A percentile compares a stretch with the other conserved stretches of the same genome.
Evolutionary conservation across 805 yeast species (phyloP).

Genomic region (Wickerhamomyces rabaulensis): DNA sequence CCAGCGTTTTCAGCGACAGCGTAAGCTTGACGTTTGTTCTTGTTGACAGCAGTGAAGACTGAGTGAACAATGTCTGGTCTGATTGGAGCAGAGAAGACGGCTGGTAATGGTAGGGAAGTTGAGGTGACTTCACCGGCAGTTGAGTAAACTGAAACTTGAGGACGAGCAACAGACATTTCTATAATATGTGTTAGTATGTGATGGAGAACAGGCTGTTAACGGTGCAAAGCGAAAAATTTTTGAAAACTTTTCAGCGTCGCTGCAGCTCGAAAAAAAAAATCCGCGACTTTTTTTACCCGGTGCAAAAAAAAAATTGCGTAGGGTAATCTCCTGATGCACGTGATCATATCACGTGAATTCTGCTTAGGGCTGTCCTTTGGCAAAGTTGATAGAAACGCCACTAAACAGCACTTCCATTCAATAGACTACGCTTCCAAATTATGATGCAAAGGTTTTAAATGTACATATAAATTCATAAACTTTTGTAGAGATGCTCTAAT

Average conservation of each 20-base stretch:
- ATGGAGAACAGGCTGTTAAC: neutral
- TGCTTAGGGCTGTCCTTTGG: too few relatives aligned
- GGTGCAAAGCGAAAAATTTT: constrained; percentile 7
- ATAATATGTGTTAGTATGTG: constrained; percentile 13
- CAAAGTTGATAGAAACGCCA: too few relatives aligned
- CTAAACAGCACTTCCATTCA: too few relatives aligned
- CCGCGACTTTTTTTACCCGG: neutral
- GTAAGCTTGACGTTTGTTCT: constrained; percentile 99
- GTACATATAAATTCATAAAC: neutral
- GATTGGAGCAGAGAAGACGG: constrained; percentile 99
- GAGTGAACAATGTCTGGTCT: constrained; percentile 99
- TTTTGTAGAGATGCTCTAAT: constrained; percentile 14
- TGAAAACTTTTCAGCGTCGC: neutral
- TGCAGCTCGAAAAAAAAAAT: neutral
- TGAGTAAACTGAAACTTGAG: constrained; percentile 94
- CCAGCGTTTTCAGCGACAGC: constrained; percentile 99
- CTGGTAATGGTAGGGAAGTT: constrained; percentile 88
- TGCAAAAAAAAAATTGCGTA: neutral
- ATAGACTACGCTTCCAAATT: neutral
- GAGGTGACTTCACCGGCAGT: constrained; percentile 83
- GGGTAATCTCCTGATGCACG: neutral
- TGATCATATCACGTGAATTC: neutral
- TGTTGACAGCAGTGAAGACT: constrained; percentile 97
- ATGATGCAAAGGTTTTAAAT: neutral
- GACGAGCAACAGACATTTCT: constrained; percentile 65